Evolutionary conservation across 176 grass and related monocot species (phyloP).

Genomic region (Phyllostachys edulis): DNA sequence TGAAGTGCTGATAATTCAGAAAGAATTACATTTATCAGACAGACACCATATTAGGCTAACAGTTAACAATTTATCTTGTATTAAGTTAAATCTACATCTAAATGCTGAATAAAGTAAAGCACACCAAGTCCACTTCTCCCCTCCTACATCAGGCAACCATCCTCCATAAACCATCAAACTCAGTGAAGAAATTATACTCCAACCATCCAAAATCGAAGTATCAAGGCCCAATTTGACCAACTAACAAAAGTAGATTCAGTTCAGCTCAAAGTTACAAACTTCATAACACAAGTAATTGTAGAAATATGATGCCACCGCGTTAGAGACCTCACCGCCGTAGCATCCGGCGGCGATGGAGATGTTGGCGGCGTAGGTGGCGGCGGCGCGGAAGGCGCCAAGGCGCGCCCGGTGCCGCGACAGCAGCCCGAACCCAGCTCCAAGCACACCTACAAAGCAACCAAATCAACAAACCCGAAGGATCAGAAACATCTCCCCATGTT

Average conservation of each 20-base stretch:
- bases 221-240: neutral
- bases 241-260: neutral
- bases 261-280: neutral
- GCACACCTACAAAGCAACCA: constrained; percentile 40
- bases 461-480: constrained; percentile 23
- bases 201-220: neutral
- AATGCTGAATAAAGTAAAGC: no score
- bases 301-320: neutral
- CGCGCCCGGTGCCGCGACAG: constrained; percentile 57
- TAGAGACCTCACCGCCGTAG: constrained; percentile 67
- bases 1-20: neutral
- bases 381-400: constrained; percentile 40
- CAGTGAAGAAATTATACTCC: neutral
- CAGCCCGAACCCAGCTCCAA: constrained; percentile 62
- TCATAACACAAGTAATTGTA: neutral
- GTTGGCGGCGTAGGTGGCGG: constrained; percentile 61
- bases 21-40: neutral
- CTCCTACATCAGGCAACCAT: neutral
- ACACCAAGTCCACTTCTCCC: neutral
- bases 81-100: no score
- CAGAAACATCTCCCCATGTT: neutral
- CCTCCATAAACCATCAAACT: neutral
- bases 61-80: neutral
- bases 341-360: constrained; percentile 60
- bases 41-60: no score